These are phyloP conservation scores for Lasiodiplodia theobromae DNA, from an alignment of 2,329 filamentous ascomycete species.

Conservation along the genomic window DNA sequence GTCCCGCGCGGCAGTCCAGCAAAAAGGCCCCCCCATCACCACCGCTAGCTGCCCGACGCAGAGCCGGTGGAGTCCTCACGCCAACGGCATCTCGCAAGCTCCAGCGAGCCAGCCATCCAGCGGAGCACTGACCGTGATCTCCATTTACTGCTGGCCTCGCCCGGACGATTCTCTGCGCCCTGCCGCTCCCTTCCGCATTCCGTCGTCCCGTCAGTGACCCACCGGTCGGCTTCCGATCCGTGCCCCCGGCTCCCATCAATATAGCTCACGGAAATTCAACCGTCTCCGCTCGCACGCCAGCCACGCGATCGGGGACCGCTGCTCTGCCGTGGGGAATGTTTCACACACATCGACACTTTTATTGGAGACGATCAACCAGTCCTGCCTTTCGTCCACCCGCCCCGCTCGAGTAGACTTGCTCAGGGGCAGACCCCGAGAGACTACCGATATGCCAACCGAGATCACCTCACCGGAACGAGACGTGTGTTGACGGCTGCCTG, in stretches of 20 bases:
- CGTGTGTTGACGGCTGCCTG: not conserved
- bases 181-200: constrained; percentile 19
- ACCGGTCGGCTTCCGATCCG: constrained; percentile 2
- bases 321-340: constrained; percentile 16
- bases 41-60: too few relatives aligned
- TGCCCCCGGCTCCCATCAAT: constrained; percentile 6
- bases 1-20: constrained; percentile 1
- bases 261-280: constrained; percentile 1
- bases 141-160: constrained; percentile 18
- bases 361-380: not conserved
- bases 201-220: constrained; percentile 4
- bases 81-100: constrained; percentile 6
- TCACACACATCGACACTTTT: not conserved
- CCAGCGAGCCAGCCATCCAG: not conserved
- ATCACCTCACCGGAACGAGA: constrained; percentile 4
- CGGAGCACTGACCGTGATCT: constrained; percentile 14
- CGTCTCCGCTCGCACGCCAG: not conserved
- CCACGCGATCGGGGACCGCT: constrained; percentile 9
- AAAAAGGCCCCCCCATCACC: not conserved
- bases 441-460: not conserved
- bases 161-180: constrained; percentile 17
- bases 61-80: constrained; percentile 7
- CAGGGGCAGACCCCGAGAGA: not conserved
- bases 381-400: not conserved
- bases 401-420: not conserved